These are phyloP conservation scores for Diophrys sp. DNA, from an alignment of 73 alveolate species.

Conservation along the genomic window DNA sequence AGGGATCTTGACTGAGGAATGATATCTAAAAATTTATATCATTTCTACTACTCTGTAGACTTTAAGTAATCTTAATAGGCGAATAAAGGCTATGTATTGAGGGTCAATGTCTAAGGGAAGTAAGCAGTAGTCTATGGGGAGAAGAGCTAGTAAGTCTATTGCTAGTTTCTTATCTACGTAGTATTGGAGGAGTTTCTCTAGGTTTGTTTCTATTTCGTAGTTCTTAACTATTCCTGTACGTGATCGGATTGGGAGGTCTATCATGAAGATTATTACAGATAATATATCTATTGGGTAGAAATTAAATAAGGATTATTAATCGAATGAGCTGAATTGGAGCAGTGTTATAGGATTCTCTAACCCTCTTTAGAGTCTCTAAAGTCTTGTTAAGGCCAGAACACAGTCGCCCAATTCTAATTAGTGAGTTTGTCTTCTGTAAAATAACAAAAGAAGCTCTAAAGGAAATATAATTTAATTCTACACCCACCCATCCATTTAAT, in stretches of 20 bases:
- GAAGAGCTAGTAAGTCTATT: constrained; percentile 33
- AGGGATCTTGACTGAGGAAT: constrained; percentile 23
- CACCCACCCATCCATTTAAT: constrained; percentile 14
- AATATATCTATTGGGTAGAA: constrained; percentile 29
- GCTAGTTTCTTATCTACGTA: constrained; percentile 25
- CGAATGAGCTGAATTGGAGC: too few species aligned
- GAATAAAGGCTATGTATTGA: not conserved
- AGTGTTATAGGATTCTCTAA: too few species aligned
- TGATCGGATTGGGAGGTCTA: constrained; percentile 30
- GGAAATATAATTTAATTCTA: too few species aligned
- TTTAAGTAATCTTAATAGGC: constrained; percentile 42
- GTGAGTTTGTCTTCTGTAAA: too few species aligned
- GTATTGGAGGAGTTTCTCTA: not conserved
- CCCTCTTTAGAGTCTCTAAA: too few species aligned
- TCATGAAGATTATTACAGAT: not conserved
- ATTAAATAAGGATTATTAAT: too few species aligned
- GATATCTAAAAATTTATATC: constrained; percentile 15
- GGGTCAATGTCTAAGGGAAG: constrained; percentile 10
- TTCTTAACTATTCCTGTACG: constrained; percentile 30
- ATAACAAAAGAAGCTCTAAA: too few species aligned
- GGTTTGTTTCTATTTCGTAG: constrained; percentile 19
- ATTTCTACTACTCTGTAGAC: constrained; percentile 32
- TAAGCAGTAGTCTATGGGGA: constrained; percentile 60
- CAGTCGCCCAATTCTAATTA: too few species aligned
- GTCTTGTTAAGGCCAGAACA: too few species aligned